Evolutionary conservation across 345 rosid species (phyloP).

Genomic region (Bruguiera gymnorhiza): DNA sequence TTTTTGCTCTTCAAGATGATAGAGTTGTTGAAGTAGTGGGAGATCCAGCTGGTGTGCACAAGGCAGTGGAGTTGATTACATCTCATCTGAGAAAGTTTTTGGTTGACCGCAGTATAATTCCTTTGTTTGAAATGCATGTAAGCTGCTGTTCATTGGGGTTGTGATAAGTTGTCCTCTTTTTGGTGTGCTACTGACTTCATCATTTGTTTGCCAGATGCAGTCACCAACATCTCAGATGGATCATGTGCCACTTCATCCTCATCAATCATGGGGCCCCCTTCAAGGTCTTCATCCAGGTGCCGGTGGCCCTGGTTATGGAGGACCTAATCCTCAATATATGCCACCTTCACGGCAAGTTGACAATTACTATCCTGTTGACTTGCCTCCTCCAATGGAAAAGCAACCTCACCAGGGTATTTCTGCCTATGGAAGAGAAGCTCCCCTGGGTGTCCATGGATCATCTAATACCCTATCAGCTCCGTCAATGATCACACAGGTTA

Average conservation of each 20-base stretch:
- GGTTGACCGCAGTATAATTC: conserved; percentile 94
- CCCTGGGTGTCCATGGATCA: conserved; percentile 64
- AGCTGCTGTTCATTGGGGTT: conserved; percentile 20
- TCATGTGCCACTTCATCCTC: conserved; percentile 84
- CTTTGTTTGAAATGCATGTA: conserved; percentile 83
- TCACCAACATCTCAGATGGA: conserved; percentile 74
- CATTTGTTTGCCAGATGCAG: conserved; percentile 61
- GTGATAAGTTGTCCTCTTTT: neutral
- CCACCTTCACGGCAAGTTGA: conserved; percentile 82
- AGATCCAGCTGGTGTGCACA: conserved; percentile 79
- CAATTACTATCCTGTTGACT: conserved; percentile 74
- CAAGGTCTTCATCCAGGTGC: conserved; percentile 71
- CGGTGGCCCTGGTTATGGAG: conserved; percentile 69
- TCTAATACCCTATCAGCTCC: conserved; percentile 63
- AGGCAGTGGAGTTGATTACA: conserved; percentile 87
- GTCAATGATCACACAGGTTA: conserved; percentile 93
- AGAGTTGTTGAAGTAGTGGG: conserved; percentile 95
- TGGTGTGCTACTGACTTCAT: conserved; percentile 7
- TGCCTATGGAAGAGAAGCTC: conserved; percentile 92
- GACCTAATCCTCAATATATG: conserved; percentile 73
- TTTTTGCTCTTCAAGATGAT: conserved; percentile 97
- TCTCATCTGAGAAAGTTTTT: conserved; percentile 94
- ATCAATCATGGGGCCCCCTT: conserved; percentile 90
- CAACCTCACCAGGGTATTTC: conserved; percentile 97
- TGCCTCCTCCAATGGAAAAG: conserved; percentile 84